Evolutionary conservation across 768 basidiomycete species (phyloP).

Genomic region (Tricholoma bakamatsutake): DNA sequence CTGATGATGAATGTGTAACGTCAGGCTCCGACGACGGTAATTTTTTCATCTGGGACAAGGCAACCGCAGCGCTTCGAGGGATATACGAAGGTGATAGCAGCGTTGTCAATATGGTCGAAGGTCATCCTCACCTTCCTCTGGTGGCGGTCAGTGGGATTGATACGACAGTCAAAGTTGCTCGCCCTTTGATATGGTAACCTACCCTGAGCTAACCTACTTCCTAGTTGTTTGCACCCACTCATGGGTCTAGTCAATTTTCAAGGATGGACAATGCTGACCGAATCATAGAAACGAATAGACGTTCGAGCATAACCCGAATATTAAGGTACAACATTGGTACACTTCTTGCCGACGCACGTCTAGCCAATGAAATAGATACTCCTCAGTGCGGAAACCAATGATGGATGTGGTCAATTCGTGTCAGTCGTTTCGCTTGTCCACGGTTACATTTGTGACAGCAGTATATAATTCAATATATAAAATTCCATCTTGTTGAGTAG

Average conservation of each 20-base stretch:
- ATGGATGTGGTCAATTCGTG: background rate
- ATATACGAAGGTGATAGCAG: conserved; percentile 80
- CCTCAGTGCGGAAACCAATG: conserved; percentile 25
- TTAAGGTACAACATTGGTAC: conserved; percentile 22
- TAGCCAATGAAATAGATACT: conserved; percentile 15
- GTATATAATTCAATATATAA: background rate
- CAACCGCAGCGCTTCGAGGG: conserved; percentile 54
- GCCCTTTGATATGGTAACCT: background rate
- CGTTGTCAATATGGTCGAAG: conserved; percentile 85
- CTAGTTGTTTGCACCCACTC: conserved; percentile 63
- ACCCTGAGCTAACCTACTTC: conserved; percentile 1
- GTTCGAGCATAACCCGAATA: conserved; percentile 26
- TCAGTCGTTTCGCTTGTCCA: background rate
- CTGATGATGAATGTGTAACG: conserved; percentile 66
- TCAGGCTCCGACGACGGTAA: conserved; percentile 88
- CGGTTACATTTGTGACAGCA: background rate
- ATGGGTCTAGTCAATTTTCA: conserved; percentile 45
- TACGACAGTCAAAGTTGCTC: conserved; percentile 65
- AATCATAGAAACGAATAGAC: conserved; percentile 54
- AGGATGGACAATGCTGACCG: conserved; percentile 42
- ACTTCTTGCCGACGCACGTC: conserved; percentile 20
- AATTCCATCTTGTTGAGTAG: conserved; percentile 18
- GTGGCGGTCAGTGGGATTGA: conserved; percentile 89
- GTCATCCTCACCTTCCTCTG: conserved; percentile 73
- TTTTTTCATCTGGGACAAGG: conserved; percentile 84